These are phyloP conservation scores for Fusarium sp. DNA, from an alignment of 2,329 filamentous ascomycete species.

Conservation along the genomic window DNA sequence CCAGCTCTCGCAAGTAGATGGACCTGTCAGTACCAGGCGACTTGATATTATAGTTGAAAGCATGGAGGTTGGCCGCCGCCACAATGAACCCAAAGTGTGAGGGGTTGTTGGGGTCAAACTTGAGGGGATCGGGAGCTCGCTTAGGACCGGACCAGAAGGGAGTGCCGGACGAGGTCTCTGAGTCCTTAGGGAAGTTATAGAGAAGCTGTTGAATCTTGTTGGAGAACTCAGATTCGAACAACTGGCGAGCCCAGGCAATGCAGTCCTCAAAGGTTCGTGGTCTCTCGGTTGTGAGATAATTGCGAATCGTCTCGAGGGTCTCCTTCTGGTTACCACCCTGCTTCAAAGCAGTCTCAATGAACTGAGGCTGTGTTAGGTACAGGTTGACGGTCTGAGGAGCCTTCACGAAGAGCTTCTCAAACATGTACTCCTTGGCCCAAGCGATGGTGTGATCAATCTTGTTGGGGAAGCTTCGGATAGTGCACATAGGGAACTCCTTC, in stretches of 20 bases:
- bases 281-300: conserved; percentile 91
- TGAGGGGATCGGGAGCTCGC: conserved; percentile 90
- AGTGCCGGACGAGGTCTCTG: conserved; percentile 85
- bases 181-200: conserved; percentile 97
- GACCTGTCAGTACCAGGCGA: conserved; percentile 75
- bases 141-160: conserved; percentile 99
- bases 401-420: conserved; percentile 93
- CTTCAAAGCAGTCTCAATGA: conserved; percentile 86
- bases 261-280: conserved; percentile 95
- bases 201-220: conserved; percentile 95
- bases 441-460: conserved; percentile 98
- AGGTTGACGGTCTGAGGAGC: conserved; percentile 94
- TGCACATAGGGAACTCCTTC: conserved; percentile 99
- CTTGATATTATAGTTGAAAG: conserved; percentile 98
- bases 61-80: conserved; percentile 89
- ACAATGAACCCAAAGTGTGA: conserved; percentile 91
- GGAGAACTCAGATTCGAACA: conserved; percentile 97
- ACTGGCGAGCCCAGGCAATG: conserved; percentile 90
- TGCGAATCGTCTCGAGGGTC: conserved; percentile 87
- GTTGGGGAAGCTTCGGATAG: conserved; percentile 96
- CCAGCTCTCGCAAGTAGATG: conserved; percentile 82
- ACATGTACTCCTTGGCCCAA: conserved; percentile 91
- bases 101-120: conserved; percentile 85
- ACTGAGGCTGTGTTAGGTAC: conserved; percentile 91
- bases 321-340: conserved; percentile 96